phyloP scores from a whole-genome alignment of 2,329 filamentous ascomycete species.

The Mollisia scopiformis region DNA sequence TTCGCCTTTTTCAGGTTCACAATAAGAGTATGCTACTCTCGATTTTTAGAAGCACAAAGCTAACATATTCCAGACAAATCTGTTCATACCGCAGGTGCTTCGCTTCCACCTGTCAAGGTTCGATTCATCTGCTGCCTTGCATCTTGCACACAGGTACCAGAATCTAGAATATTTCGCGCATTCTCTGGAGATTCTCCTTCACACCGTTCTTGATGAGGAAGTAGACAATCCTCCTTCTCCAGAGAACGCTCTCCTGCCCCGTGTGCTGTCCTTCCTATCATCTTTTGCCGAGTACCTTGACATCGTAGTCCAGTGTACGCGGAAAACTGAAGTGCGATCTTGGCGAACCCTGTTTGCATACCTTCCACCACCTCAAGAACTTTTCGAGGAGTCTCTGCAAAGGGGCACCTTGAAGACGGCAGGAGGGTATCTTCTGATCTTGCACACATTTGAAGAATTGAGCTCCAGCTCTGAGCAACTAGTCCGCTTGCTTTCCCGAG shows the following conservation, averaged over 20 bases:
- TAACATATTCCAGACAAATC: slow-evolving; percentile 69
- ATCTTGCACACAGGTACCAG: slow-evolving; percentile 83
- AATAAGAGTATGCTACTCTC: slow-evolving; percentile 67
- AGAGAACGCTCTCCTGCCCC: slow-evolving; percentile 65
- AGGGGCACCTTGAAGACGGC: slow-evolving; percentile 90
- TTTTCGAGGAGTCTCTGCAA: slow-evolving; percentile 91
- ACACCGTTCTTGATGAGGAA: slow-evolving; percentile 92
- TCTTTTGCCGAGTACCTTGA: slow-evolving; percentile 87
- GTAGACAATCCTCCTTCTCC: slow-evolving; percentile 73
- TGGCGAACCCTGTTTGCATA: slow-evolving; percentile 95
- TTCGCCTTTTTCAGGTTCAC: slow-evolving; percentile 90
- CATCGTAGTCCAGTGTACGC: slow-evolving; percentile 93
- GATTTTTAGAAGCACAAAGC: not conserved
- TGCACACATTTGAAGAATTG: slow-evolving; percentile 80
- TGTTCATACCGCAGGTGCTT: slow-evolving; percentile 88
- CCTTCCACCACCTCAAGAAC: slow-evolving; percentile 83
- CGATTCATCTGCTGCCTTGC: slow-evolving; percentile 78
- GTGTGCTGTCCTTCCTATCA: slow-evolving; percentile 66
- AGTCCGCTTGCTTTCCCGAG: slow-evolving; percentile 77
- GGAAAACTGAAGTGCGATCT: slow-evolving; percentile 93
- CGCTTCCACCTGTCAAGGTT: slow-evolving; percentile 77
- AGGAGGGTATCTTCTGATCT: slow-evolving; percentile 91
- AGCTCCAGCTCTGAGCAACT: slow-evolving; percentile 74
- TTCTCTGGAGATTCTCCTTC: slow-evolving; percentile 86
- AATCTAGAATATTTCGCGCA: slow-evolving; percentile 91